These are phyloP conservation scores for Biancaea sappan DNA, from an alignment of 306 rosid species.

Conservation along the genomic window DNA sequence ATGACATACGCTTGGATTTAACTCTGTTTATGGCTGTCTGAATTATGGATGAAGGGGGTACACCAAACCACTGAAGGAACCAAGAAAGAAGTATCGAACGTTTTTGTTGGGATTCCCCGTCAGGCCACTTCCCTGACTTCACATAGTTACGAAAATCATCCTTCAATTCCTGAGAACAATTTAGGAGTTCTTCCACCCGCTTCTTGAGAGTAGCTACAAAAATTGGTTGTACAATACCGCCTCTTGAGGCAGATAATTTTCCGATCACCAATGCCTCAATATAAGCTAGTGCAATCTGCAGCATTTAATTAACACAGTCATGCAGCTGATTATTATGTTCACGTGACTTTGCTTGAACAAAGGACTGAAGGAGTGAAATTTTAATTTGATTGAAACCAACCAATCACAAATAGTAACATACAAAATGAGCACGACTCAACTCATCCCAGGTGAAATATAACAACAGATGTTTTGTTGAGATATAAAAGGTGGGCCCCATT, in stretches of 20 bases:
- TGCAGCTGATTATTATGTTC: neutral
- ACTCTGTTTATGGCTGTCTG: constrained; percentile 54
- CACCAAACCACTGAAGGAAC: constrained; percentile 72
- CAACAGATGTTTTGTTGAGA: constrained; percentile 7
- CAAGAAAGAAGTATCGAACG: constrained; percentile 68
- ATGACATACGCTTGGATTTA: constrained; percentile 59
- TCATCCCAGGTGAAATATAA: constrained; percentile 3
- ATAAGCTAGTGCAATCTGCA: constrained; percentile 84
- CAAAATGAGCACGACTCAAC: constrained; percentile 13
- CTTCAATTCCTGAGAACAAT: constrained; percentile 58
- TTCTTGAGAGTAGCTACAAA: constrained; percentile 15
- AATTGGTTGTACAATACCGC: constrained; percentile 1
- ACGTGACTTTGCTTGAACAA: neutral
- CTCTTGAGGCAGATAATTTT: constrained; percentile 9
- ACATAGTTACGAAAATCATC: constrained; percentile 66
- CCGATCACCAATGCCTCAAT: constrained; percentile 56
- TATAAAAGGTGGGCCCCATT: neutral
- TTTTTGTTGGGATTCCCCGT: constrained; percentile 49
- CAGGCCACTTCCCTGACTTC: constrained; percentile 81
- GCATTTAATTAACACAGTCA: constrained; percentile 20
- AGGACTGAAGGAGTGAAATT: neutral
- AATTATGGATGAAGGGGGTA: constrained; percentile 66
- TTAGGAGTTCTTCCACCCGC: constrained; percentile 14
- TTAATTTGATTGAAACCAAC: constrained; percentile 17
- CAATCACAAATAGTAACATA: constrained; percentile 9